These are phyloP conservation scores for Pythium scleroteichum DNA, from an alignment of 352 stramenopile species.

Conservation along the genomic window DNA sequence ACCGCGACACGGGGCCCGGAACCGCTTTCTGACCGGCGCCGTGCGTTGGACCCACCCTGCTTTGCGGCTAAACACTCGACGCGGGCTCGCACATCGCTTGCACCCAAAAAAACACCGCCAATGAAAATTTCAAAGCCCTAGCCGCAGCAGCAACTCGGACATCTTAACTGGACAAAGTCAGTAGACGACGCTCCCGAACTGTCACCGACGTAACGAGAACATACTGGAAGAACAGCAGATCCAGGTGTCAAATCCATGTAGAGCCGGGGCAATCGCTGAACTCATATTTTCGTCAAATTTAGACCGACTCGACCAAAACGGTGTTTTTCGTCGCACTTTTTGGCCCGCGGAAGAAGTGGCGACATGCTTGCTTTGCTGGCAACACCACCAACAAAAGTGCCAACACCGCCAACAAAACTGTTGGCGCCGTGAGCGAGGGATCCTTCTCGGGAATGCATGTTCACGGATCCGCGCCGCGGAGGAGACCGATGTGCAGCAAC, in stretches of 20 bases:
- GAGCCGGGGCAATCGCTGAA: slow-evolving; percentile 25
- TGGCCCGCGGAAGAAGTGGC: too few relatives aligned
- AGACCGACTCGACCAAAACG: not conserved
- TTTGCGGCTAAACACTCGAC: slow-evolving; percentile 6
- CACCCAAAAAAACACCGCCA: slow-evolving; percentile 25
- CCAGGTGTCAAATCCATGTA: slow-evolving; percentile 30
- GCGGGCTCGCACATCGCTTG: slow-evolving; percentile 13
- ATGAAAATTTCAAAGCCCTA: slow-evolving; percentile 81
- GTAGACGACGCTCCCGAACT: slow-evolving; percentile 5
- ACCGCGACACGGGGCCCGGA: slow-evolving; percentile 2
- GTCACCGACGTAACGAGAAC: not conserved
- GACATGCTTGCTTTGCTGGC: too few relatives aligned
- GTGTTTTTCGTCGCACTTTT: not conserved
- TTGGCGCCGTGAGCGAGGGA: not conserved
- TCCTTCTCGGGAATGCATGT: not conserved
- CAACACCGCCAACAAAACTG: too few relatives aligned
- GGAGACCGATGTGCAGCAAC: too few relatives aligned
- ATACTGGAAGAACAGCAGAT: slow-evolving; percentile 22
- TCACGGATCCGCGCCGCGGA: not conserved
- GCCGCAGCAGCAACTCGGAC: slow-evolving; percentile 22
- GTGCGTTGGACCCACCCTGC: not conserved
- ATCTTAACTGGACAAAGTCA: slow-evolving; percentile 4
- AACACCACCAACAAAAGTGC: too few relatives aligned
- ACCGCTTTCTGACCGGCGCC: slow-evolving; percentile 1
- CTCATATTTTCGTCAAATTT: slow-evolving; percentile 22